Evolutionary conservation across 352 stramenopile species (phyloP).

Genomic region (Globisporangium megalacanthum): DNA sequence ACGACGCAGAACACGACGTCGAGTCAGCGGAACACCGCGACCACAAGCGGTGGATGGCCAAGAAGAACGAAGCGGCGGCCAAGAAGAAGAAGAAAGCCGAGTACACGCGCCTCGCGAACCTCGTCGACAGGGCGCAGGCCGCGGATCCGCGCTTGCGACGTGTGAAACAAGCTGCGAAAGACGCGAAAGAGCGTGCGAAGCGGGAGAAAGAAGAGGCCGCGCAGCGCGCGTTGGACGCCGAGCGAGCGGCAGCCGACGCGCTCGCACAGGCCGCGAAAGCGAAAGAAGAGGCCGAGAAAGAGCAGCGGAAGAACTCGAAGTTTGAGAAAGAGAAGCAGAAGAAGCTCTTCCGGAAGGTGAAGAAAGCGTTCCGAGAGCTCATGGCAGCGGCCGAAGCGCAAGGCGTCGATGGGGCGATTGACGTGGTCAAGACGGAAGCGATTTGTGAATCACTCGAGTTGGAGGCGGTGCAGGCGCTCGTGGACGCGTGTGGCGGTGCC

Average conservation of each 20-base stretch:
- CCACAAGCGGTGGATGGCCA: slow-evolving; percentile 86
- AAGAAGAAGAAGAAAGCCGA: slow-evolving; percentile 91
- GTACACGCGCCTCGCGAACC: slow-evolving; percentile 72
- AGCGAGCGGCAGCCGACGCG: slow-evolving; percentile 59
- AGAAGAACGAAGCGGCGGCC: slow-evolving; percentile 79
- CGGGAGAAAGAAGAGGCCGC: slow-evolving; percentile 69
- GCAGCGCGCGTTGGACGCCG: slow-evolving; percentile 61
- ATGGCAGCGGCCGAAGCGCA: slow-evolving; percentile 61
- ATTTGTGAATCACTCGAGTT: slow-evolving; percentile 70
- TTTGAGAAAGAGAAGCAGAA: slow-evolving; percentile 81
- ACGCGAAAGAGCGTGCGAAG: slow-evolving; percentile 73
- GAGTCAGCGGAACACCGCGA: slow-evolving; percentile 79
- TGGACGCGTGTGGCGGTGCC: slow-evolving; percentile 47
- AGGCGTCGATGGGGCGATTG: slow-evolving; percentile 46
- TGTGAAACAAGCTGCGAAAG: slow-evolving; percentile 82
- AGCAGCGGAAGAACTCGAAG: slow-evolving; percentile 64
- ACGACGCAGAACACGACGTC: slow-evolving; percentile 83
- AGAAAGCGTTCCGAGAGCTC: slow-evolving; percentile 81
- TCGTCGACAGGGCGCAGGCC: slow-evolving; percentile 74
- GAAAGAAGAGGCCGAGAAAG: slow-evolving; percentile 68
- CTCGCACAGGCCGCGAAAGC: slow-evolving; percentile 37
- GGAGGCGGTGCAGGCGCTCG: slow-evolving; percentile 60
- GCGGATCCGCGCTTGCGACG: slow-evolving; percentile 72
- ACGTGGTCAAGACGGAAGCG: slow-evolving; percentile 70
- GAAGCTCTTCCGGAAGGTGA: slow-evolving; percentile 78